These are phyloP conservation scores for Exophiala alcalophila DNA, from an alignment of 2,329 filamentous ascomycete species.

Conservation along the genomic window DNA sequence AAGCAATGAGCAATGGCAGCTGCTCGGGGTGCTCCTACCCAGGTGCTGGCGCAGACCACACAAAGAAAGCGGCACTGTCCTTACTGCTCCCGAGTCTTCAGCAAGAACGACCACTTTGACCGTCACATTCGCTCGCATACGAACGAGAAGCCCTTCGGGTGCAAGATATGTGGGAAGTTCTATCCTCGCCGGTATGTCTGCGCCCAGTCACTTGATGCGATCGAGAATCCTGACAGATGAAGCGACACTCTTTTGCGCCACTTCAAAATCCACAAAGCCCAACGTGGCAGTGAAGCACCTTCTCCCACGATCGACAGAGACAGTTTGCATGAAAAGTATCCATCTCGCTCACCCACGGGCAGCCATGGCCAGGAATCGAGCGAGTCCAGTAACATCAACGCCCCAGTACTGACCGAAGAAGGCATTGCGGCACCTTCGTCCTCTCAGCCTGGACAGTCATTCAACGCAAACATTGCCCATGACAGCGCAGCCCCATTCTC, in stretches of 20 bases:
- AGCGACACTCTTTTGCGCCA: conserved; percentile 18
- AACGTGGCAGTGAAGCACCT: neutral
- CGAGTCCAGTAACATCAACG: neutral
- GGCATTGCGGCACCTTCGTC: neutral
- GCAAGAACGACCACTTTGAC: conserved; percentile 34
- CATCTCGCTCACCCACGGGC: neutral
- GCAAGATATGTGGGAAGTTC: conserved; percentile 29
- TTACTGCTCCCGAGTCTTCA: conserved; percentile 30
- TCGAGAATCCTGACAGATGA: neutral
- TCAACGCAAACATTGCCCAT: too few relatives aligned
- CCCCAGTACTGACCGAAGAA: neutral
- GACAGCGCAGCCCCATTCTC: too few relatives aligned
- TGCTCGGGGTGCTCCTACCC: too few relatives aligned
- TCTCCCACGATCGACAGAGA: neutral
- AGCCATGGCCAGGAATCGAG: neutral
- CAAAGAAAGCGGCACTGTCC: conserved; percentile 22
- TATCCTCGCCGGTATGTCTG: conserved; percentile 32
- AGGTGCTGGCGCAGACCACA: neutral
- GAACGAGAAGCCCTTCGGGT: conserved; percentile 35
- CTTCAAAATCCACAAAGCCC: conserved; percentile 14
- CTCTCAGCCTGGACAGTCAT: too few relatives aligned
- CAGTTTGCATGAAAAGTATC: neutral
- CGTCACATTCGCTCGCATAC: conserved; percentile 35
- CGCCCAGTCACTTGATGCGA: neutral
- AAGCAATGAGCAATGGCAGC: too few relatives aligned